Evolutionary conservation across 2,329 filamentous ascomycete species (phyloP).

Genomic region (Periglandula ipomoeae): DNA sequence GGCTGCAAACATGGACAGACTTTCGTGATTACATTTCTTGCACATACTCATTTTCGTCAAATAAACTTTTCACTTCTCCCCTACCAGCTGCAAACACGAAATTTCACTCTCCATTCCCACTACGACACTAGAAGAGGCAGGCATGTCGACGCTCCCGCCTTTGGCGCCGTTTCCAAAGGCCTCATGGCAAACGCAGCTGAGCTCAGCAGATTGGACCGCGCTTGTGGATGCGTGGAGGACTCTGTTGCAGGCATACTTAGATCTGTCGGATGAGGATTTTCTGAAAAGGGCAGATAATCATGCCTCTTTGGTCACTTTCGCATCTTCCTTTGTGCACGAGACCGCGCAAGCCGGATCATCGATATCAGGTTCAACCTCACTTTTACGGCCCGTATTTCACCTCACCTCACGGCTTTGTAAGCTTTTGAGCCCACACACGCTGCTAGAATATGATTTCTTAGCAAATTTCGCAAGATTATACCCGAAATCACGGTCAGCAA

Average conservation of each 20-base stretch:
- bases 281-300: slow-evolving; percentile 37
- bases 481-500: slow-evolving; percentile 49
- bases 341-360: slow-evolving; percentile 25
- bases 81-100: too few relatives aligned
- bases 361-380: slow-evolving; percentile 20
- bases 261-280: slow-evolving; percentile 49
- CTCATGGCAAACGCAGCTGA: slow-evolving; percentile 56
- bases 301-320: slow-evolving; percentile 36
- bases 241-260: slow-evolving; percentile 56
- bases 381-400: slow-evolving; percentile 58
- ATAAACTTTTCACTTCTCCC: too few relatives aligned
- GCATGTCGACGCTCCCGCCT: slow-evolving; percentile 36
- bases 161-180: slow-evolving; percentile 70
- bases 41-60: too few relatives aligned
- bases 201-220: slow-evolving; percentile 63
- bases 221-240: slow-evolving; percentile 70
- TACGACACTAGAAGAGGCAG: slow-evolving; percentile 19
- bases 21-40: too few relatives aligned
- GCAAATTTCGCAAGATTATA: slow-evolving; percentile 60
- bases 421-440: slow-evolving; percentile 28
- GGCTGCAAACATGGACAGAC: too few relatives aligned
- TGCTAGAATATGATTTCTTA: slow-evolving; percentile 60
- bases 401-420: slow-evolving; percentile 50
- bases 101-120: not conserved
- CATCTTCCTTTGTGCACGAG: slow-evolving; percentile 51